Base-by-base conservation (phyloP, 352 stramenopile species). In the Globisporangium acanthophoron region DNA sequence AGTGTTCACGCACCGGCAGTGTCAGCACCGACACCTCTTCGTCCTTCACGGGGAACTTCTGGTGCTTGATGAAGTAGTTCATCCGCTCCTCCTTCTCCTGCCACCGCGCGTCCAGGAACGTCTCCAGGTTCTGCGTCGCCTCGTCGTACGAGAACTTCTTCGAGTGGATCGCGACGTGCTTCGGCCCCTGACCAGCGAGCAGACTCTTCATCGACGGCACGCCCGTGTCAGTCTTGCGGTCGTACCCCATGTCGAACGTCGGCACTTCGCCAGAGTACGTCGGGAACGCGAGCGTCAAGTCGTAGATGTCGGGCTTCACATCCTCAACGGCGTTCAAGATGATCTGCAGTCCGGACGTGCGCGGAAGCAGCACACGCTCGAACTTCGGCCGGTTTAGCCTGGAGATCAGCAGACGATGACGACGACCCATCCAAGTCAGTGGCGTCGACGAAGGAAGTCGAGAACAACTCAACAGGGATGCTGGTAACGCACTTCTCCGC, bases 271-370 rank as follows among this genome's bases (percentile, higher is more conserved):
- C 82, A 35, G 82, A 80, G 66, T 92, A 93, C n/a, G 70, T 79
- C 33, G 85, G 82, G 59, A 92, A 94, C 16, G 84, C 86, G 55
- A 97, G 81, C 33, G 93, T 98, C 12, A 98, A 70, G 74, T 98
- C 94, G 63, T 97, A 98, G 44, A 98, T 92, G 59, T 97, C 85
- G 12, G 85, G 83, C 58, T 90, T 88, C 7, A 81, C 88, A 47
- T 94, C 82, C 3, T 74, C 67, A 39, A 97, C 75, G 4, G 85
- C 89, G 56, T 97, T 85, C 20, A 98, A 52, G 52, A 96, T 97
- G 52, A 96, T 96, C 64, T 96, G 76, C 59, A 98, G 91, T 13
- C 95, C 95, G 35, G 89, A 92, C 4, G 88, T 97, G 40, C 92
- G 81, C 5, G 95, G 95, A 54, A 98, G 67, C 50, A 98, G 67